Percentiles rank a stretch among this genome's conserved stretches.
Conservation (phyloP, 1,284 basidiomycete genomes). For the Cutaneotrichosporon dermatis region DNA sequence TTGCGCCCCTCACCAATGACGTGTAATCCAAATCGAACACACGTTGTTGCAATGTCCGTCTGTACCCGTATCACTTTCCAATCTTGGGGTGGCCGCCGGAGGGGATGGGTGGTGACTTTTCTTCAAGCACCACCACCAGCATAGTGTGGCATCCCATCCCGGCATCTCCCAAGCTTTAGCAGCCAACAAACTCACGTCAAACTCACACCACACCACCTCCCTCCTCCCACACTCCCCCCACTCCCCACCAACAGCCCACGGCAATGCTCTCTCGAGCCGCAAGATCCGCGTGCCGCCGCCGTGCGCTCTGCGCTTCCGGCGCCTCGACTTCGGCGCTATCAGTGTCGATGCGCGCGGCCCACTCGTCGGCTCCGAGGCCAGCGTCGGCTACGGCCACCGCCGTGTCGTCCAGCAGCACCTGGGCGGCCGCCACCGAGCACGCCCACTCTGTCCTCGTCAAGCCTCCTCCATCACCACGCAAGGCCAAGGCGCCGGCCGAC, state of each 20-base stretch:
- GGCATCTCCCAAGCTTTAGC: no score
- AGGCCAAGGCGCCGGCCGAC: background rate
- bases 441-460: constrained; percentile 40
- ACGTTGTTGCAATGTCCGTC: no score
- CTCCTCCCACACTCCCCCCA: background rate
- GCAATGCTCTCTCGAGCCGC: constrained; percentile 7
- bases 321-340: background rate
- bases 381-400: constrained; percentile 10
- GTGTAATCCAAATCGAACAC: no score
- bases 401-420: constrained; percentile 9
- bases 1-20: no score
- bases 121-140: no score
- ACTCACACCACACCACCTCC: background rate
- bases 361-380: constrained; percentile 14
- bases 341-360: constrained; percentile 1
- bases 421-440: constrained; percentile 46
- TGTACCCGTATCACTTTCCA: no score
- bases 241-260: background rate
- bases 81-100: no score
- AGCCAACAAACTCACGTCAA: no score
- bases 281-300: constrained; percentile 1
- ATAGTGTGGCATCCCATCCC: no score
- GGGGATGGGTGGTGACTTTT: no score
- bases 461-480: constrained; percentile 15
- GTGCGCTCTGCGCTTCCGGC: background rate